Evolutionary conservation across 2,329 filamentous ascomycete species (phyloP).

Genomic region (Claviceps digitariae): DNA sequence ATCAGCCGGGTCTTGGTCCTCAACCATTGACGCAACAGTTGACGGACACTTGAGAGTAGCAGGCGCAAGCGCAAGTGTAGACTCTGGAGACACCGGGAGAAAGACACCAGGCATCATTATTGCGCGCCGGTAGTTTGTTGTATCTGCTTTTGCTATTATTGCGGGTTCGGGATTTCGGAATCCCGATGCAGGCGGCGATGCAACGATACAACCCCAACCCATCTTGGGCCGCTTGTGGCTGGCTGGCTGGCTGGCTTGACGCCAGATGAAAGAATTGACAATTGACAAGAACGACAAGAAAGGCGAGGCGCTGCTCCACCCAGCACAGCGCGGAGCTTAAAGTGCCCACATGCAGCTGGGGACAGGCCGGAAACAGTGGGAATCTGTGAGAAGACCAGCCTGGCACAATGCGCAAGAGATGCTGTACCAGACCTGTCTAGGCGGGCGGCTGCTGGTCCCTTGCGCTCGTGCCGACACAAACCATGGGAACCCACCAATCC

Average conservation of each 20-base stretch:
- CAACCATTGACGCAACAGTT: background rate
- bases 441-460: too few relatives aligned
- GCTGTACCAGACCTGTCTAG: background rate
- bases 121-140: background rate
- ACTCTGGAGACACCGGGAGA: too few relatives aligned
- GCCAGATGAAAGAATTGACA: background rate
- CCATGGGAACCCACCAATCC: constrained; percentile 1
- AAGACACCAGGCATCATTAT: background rate
- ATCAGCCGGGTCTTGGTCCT: background rate
- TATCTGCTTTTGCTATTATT: background rate
- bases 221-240: background rate
- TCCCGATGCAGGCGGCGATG: background rate
- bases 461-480: background rate
- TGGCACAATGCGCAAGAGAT: too few relatives aligned
- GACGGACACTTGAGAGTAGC: too few relatives aligned
- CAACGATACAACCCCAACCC: background rate
- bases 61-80: too few relatives aligned
- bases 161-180: background rate
- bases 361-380: too few relatives aligned
- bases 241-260: background rate
- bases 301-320: too few relatives aligned
- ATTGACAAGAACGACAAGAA: background rate
- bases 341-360: too few relatives aligned
- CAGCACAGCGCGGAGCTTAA: too few relatives aligned
- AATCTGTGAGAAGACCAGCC: too few relatives aligned